Base-by-base conservation (phyloP, 2,329 filamentous ascomycete genomes). In the Penicillium polonicum region DNA sequence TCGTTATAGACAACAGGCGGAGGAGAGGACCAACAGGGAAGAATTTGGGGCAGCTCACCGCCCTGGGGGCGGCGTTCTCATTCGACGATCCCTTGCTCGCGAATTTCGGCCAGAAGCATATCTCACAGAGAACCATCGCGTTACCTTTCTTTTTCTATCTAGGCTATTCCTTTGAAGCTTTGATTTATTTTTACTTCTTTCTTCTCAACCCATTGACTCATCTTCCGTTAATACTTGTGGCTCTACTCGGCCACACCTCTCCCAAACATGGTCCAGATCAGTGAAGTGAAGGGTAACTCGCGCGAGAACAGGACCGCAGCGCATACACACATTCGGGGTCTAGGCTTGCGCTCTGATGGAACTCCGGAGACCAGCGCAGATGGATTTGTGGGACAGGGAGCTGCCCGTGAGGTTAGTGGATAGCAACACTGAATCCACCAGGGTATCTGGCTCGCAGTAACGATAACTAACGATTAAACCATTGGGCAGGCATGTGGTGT, bases 291-390 rank as follows among this genome's bases (percentile, higher is more conserved):
- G 83, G 89, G 89, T 80, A 93, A 91, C 79, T 87, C 88, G 80
- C 92, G 94, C 81, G 93, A 97, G 77, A 94, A 95, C 80, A 88
- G 94, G 73, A 99, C 94, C 48, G 93, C 94, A 60, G 90, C 93
- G 68, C 94, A 99, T 79, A 97, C 93, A 52, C 94, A 99, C 78
- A 99, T 99, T 83, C 96, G 92, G 75, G 94, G 94, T 51, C 83
- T 99, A 41, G 94, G 94, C 19, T 79, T 99, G 67, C 90, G 90
- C 71, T 74, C 85, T 49, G 91, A 96, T 86, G 94, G 94, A 62
- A 88, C 85, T 52, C 91, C 94, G 61, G 92, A 96, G 73, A 85
- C 84, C 64, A 85, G 90, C 61, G 84, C 86, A 35, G 85, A 86
- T 66, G 94, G 94, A 36, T 99, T 97, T 71, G 88, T 97, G 48